A percentile compares a stretch with the other conserved stretches of the same genome.
These are phyloP conservation scores for Berkeleyomyces rouxiae DNA, from an alignment of 2,329 filamentous ascomycete genomes.

Conservation along the genomic window DNA sequence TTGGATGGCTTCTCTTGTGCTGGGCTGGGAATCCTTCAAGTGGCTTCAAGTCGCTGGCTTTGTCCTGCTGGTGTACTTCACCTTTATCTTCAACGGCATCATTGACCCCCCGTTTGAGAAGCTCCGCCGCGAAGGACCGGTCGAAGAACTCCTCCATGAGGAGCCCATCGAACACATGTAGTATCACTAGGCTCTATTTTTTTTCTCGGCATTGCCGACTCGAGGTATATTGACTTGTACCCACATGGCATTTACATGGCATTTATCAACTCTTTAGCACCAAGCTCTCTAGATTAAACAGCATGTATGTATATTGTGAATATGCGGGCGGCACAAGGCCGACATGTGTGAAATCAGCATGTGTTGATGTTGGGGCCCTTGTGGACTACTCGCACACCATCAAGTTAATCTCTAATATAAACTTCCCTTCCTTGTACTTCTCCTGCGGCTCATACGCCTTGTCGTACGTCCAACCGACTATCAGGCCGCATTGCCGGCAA, in stretches of 20 bases:
- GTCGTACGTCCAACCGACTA: slow-evolving; percentile 97
- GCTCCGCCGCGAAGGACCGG: slow-evolving; percentile 38
- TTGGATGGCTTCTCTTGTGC: slow-evolving; percentile 82
- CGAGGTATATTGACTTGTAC: too few species aligned
- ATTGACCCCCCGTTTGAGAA: slow-evolving; percentile 64
- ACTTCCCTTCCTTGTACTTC: slow-evolving; percentile 99
- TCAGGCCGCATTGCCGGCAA: slow-evolving; percentile 80
- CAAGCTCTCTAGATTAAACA: background rate
- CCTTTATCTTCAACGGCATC: slow-evolving; percentile 90
- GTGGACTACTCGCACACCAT: slow-evolving; percentile 51
- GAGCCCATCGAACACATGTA: slow-evolving; percentile 61
- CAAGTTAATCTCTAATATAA: slow-evolving; percentile 83
- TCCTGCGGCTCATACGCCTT: slow-evolving; percentile 83
- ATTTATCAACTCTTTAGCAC: too few species aligned
- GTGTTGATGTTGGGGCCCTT: slow-evolving; percentile 15
- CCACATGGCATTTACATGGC: background rate
- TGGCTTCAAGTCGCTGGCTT: slow-evolving; percentile 90
- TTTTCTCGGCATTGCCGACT: too few species aligned
- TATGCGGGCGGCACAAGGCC: background rate
- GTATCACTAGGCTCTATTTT: too few species aligned
- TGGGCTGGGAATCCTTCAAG: slow-evolving; percentile 97
- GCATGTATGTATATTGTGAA: background rate
- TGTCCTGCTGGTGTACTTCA: slow-evolving; percentile 80
- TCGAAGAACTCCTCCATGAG: slow-evolving; percentile 57
- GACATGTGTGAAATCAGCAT: background rate